phyloP scores from a whole-genome alignment of 495 filamentous ascomycete genomes.

The Sordaria brevicollis region DNA sequence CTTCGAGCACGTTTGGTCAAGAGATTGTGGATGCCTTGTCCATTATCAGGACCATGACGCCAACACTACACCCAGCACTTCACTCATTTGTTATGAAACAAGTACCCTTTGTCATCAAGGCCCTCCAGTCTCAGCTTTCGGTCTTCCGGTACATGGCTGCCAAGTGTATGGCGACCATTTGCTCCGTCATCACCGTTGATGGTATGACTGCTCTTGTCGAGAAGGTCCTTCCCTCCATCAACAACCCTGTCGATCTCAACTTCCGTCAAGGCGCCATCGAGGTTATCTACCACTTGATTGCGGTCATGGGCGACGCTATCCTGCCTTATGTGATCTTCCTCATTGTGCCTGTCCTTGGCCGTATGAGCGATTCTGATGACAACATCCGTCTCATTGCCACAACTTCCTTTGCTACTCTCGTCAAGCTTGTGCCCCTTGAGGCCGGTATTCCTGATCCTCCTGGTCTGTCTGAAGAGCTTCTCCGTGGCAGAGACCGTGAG shows the following conservation, averaged over 20 bases:
- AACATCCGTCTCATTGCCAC: conserved; percentile 91
- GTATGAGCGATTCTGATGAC: conserved; percentile 98
- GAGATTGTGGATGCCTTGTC: conserved; percentile 90
- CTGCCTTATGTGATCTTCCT: conserved; percentile 98
- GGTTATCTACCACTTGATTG: conserved; percentile 87
- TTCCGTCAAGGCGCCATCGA: conserved; percentile 90
- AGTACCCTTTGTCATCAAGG: conserved; percentile 79
- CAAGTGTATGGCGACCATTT: conserved; percentile 94
- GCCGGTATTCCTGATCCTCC: conserved; percentile 95
- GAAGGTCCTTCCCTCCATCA: conserved; percentile 82
- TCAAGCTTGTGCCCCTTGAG: conserved; percentile 97
- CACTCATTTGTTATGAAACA: conserved; percentile 68
- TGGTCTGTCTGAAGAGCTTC: conserved; percentile 75
- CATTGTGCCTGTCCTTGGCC: conserved; percentile 91
- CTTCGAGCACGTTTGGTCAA: conserved; percentile 67
- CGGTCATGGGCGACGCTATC: conserved; percentile 95
- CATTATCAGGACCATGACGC: conserved; percentile 78
- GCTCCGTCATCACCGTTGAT: conserved; percentile 87
- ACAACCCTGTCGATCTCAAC: conserved; percentile 72
- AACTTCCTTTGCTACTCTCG: conserved; percentile 91
- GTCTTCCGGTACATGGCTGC: conserved; percentile 93
- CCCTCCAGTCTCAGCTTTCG: conserved; percentile 73
- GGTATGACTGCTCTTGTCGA: conserved; percentile 95
- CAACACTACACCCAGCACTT: conserved; percentile 64
- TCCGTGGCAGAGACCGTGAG: conserved; percentile 84